Base-by-base conservation (phyloP, 257 asterid species). In the Catharanthus roseus region DNA sequence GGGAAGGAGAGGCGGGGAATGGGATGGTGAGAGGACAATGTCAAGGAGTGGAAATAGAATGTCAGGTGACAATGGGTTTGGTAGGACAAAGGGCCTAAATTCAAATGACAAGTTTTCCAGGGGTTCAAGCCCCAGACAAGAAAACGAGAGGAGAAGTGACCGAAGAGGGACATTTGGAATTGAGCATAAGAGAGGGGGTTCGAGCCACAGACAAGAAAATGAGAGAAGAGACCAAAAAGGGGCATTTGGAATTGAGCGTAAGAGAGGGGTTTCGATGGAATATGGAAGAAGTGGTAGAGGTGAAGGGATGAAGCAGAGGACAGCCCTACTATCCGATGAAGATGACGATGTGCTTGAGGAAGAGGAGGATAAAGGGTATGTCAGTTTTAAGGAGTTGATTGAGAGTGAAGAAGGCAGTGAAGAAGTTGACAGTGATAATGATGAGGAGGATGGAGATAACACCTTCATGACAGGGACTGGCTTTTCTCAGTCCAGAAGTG, bases 401-500 rank as follows among this genome's bases (percentile, higher is more conserved):
- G 93, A 83, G 3, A 87, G 89, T 26, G 96, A 87, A 50, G 95
- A 87, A 36, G 81, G 21, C 6, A 87, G 82, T 31, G 89, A 84
- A 41, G 88, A 79, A 41, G 73, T 67, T 38, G 81, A 55, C 4
- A 83, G 68, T 8, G 85, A 70, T 77, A 86, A 82, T 34, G 82
- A 78, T 1, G 85, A 56, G 1, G 80, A 72, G 1, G 88, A 68
- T n/a, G n/a, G n/a, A 63, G 73, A 60, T 9, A 76, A 47, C 5
- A 81, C 53, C 21, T 39, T 67, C 54, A 77, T 76, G 77, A 79
- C 81, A 77, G 81, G 49, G 54, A 57, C 65, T 28, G 47, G 45
- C 54, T 18, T 55, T 26, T 33, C 80, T 26, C 66, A 53, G 63
- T 69, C 58, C 33, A 42, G 50, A 29, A 60, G 39, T 49, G 58